These are phyloP conservation scores for Paraphaeosphaeria minitans DNA, from an alignment of 2,329 filamentous ascomycete genomes.

Conservation along the genomic window DNA sequence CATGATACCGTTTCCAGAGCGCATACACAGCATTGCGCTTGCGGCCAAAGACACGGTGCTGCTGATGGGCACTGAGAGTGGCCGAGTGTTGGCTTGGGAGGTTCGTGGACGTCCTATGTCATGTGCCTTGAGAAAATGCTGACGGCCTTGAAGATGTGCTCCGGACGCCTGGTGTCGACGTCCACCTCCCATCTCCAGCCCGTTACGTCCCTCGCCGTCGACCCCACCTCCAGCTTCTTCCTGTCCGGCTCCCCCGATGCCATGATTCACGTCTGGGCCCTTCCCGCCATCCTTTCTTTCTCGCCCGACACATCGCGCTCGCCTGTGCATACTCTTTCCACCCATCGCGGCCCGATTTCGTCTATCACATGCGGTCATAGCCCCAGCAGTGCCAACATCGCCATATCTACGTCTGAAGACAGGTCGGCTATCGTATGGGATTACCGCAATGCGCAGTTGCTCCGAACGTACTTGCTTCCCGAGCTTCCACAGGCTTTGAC, in stretches of 20 bases:
- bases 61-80: conserved; percentile 80
- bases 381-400: conserved; percentile 76
- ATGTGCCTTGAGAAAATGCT: conserved; percentile 8
- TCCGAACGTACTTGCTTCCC: conserved; percentile 83
- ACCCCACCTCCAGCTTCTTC: conserved; percentile 72
- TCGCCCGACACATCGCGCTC: conserved; percentile 60
- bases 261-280: conserved; percentile 89
- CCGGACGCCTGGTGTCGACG: conserved; percentile 76
- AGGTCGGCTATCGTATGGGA: conserved; percentile 94
- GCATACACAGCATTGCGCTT: conserved; percentile 77
- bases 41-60: conserved; percentile 71
- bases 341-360: conserved; percentile 76
- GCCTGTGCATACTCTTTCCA: conserved; percentile 77
- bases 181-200: conserved; percentile 79
- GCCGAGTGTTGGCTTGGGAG: conserved; percentile 91
- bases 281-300: conserved; percentile 74
- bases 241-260: conserved; percentile 84
- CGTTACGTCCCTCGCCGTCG: conserved; percentile 74
- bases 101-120: conserved; percentile 58
- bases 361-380: conserved; percentile 67
- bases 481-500: conserved; percentile 72
- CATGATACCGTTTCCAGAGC: conserved; percentile 84
- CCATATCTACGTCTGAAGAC: conserved; percentile 81
- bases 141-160: conserved; percentile 62
- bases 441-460: conserved; percentile 74